phyloP scores from a whole-genome alignment of 78 protist species.

The Blattamonas nauphoetae region DNA sequence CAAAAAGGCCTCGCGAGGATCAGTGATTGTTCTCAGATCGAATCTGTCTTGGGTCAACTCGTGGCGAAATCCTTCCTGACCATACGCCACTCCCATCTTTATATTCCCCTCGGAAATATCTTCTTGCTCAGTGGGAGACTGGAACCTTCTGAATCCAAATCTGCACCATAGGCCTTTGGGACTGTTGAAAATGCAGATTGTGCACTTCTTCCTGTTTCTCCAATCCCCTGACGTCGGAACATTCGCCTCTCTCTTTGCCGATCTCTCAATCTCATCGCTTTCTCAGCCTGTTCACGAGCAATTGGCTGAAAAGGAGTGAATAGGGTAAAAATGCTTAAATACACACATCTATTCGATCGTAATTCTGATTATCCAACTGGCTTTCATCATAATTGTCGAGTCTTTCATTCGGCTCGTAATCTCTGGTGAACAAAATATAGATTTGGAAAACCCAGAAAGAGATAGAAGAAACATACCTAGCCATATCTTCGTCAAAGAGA shows the following conservation, averaged over 20 bases:
- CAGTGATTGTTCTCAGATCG: neutral
- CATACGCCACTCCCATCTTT: no score
- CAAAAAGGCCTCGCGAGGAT: neutral
- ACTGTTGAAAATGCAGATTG: neutral
- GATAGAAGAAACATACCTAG: neutral
- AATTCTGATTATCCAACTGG: neutral
- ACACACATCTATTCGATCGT: neutral
- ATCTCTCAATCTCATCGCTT: neutral
- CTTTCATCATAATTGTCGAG: slow-evolving; percentile 10
- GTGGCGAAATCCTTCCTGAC: neutral
- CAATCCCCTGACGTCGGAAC: neutral
- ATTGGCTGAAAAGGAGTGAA: neutral
- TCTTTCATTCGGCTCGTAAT: neutral
- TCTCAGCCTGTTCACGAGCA: neutral
- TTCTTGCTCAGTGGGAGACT: no score
- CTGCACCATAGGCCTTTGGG: neutral
- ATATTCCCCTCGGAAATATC: no score
- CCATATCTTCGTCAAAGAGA: neutral
- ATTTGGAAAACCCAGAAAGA: neutral
- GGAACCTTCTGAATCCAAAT: neutral
- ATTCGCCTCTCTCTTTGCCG: neutral
- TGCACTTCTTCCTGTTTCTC: neutral
- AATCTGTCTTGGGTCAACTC: neutral
- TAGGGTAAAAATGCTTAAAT: neutral
- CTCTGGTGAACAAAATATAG: neutral